Evolutionary conservation across 306 rosid genomes (phyloP), one percentile per base, ranked within the genome.

Genomic region (Senna tora): DNA sequence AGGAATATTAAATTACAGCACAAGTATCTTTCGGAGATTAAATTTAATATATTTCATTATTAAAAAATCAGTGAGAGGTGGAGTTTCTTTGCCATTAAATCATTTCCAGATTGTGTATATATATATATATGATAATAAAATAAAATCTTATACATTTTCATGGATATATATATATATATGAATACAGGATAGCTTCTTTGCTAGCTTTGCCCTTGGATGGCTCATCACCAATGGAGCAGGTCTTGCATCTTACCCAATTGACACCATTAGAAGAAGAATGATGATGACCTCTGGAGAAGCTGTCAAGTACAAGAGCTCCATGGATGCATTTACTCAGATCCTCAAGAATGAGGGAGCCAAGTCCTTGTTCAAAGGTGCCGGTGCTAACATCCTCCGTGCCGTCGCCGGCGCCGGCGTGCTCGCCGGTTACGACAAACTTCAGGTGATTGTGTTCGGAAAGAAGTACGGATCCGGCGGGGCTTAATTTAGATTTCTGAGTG

Each of bases 201-300:
- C 97, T 59, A 91, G 96, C 71, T 91, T 91, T 80, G 96, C 82
- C 9, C 91, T 91, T 19, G 86, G 84, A 67, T 83, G 84, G 86
- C 81, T 83, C 42, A 79, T 83, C 76, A 79, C 86, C 66, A 91
- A 87, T 19, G 96, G 96, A 53, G 96, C 96, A 22, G 96, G 97
- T 55, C 82, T 91, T 41, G 97, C 96, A 49, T 87, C 98, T 22
- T 92, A 92, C 87, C 96, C 96, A 53, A 85, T 88, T 58, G 98
- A 92, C 87, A 89, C 98, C 0, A 90, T 92, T 5, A 81, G 94
- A n/a, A 92, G 96, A 92, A 92, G 98, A 77, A 92, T 92, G 95
- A 92, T 92, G 98, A 92, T 92, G 98, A 92, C 97, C 57, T 92
- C 97, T 0, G 97, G 97, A 5, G 96, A 89, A 75, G 97, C 97